Evolutionary conservation across 345 rosid genomes (phyloP), one percentile per base, ranked within the genome.

Genomic region (Raphanus sativus): DNA sequence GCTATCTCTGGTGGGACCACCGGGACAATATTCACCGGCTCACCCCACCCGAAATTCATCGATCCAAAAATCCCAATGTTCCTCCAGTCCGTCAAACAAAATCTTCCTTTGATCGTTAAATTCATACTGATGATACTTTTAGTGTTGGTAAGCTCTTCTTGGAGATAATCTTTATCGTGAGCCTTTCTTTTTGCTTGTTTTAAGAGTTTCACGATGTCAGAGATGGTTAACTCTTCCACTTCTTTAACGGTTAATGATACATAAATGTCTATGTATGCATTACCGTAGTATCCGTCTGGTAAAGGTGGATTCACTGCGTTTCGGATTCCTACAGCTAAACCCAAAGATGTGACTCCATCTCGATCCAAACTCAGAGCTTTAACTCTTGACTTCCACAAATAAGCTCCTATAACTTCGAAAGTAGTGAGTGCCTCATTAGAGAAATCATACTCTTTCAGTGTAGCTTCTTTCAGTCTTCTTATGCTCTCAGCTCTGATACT

Each of bases 41-140:
- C 80, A 62, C 63, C 30, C 75, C 75, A 77, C 6, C 80, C 75
- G 15, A 77, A 77, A 36, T 77, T 67, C 80, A 77, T 70, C 10
- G 81, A 70, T 12, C 71, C 75, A 21, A 70, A 77, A 3, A 70
- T 36, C 8, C 76, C 71, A 0, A 63, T 70, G 30, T 77, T 55
- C 3, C 81, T 77, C 76, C 50, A 70, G 17, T 77, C 71, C 0
- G 80, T 77, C 66, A 70, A 70, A 3, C 2, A 63, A 1, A 63
- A 56, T 55, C 42, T 70, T 4, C 75, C 66, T 13, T 28, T 9
- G 32, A 63, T 15, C 3, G 3, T 38, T 13, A 62, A 28, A 8
- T 70, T 64, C 71, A 54, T 54, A 21, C 21, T 29, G 5, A 64
- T 62, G 16, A 52, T 13, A 0, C 59, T 38, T 40, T 77, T 66